Evolutionary conservation across 352 stramenopile genomes (phyloP), one percentile per base, ranked within the genome.

Genomic region (Pythium scleroteichum): DNA sequence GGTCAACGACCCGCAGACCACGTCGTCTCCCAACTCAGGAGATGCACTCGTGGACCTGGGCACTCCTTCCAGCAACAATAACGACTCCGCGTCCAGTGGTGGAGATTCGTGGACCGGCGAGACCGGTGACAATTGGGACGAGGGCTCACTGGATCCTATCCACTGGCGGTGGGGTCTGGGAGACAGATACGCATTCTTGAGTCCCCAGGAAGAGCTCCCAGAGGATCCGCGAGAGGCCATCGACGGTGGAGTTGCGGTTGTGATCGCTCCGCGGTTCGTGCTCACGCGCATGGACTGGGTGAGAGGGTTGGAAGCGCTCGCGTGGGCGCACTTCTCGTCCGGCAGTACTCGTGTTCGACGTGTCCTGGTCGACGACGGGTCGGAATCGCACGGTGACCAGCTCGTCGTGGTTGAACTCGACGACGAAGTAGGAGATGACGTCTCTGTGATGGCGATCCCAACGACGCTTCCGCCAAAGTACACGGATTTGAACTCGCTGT

Each of bases 401-500:
- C 63, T 65, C 9, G 57, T 71, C 0, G 48, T 71, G 9, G 39
- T 71, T 1, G 63, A 71, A n/a, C 12, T 71, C 3, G 62, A 64
- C 2, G 19, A 47, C 13, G 54, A 50, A 16, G 33, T 52, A 20
- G 44, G 48, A 10, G 20, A 39, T 0, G 12, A n/a, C n/a, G 27
- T 38, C 16, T 4, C 6, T 19, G 16, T 32, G 3, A 24, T 50
- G 12, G 44, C 45, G 20, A 46, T 68, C 23, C 35, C 60, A 9
- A 62, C 60, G 3, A 61, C 47, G 2, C 26, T 58, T 10, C 60
- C 53, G 14, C 45, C 44, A 9, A 52, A 58, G 45, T 39, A 62
- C 45, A 56, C 14, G n/a, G 60, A 68, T 20, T 10, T 62, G 2
- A 2, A 35, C 14, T 20, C 13, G 45, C 46, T 68, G 3, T 24